Evolutionary conservation across 2,329 filamentous ascomycete genomes (phyloP).

Genomic region (Periconia digitata): DNA sequence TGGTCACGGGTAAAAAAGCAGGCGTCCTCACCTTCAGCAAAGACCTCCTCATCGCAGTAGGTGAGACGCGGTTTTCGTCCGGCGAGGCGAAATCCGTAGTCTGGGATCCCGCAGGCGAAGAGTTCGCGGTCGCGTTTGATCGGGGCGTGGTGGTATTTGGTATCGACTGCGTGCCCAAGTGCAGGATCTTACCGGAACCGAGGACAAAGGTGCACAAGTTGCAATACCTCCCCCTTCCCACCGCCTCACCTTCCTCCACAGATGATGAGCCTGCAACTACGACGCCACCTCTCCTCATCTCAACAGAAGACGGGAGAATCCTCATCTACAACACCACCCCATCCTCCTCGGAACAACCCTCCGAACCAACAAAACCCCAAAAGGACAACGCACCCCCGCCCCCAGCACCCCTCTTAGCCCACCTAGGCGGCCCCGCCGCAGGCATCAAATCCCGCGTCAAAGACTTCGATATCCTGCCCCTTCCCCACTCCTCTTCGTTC

Average conservation of each 20-base stretch:
- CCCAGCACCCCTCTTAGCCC: constrained; percentile 66
- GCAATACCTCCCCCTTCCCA: constrained; percentile 60
- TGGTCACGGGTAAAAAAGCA: constrained; percentile 94
- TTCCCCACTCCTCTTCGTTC: constrained; percentile 44
- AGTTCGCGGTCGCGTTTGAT: constrained; percentile 89
- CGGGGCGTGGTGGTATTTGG: constrained; percentile 82
- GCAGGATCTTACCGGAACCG: constrained; percentile 67
- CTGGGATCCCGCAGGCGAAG: constrained; percentile 76
- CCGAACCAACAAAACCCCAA: constrained; percentile 28
- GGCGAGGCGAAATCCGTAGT: constrained; percentile 82
- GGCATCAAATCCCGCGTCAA: constrained; percentile 77
- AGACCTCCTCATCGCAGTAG: constrained; percentile 71
- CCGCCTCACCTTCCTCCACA: not conserved
- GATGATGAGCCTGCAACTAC: constrained; percentile 56
- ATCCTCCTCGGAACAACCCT: constrained; percentile 44
- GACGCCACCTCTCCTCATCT: constrained; percentile 60
- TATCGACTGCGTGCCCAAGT: constrained; percentile 81
- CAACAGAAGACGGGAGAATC: constrained; percentile 87
- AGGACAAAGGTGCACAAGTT: constrained; percentile 83
- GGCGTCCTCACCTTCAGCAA: constrained; percentile 84
- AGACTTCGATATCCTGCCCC: constrained; percentile 72
- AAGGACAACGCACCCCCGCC: constrained; percentile 47
- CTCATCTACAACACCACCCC: constrained; percentile 75
- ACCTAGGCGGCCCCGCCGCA: constrained; percentile 72
- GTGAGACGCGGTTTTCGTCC: constrained; percentile 73